Base-by-base conservation (phyloP, 345 rosid genomes). In the Lumnitzera littorea region DNA sequence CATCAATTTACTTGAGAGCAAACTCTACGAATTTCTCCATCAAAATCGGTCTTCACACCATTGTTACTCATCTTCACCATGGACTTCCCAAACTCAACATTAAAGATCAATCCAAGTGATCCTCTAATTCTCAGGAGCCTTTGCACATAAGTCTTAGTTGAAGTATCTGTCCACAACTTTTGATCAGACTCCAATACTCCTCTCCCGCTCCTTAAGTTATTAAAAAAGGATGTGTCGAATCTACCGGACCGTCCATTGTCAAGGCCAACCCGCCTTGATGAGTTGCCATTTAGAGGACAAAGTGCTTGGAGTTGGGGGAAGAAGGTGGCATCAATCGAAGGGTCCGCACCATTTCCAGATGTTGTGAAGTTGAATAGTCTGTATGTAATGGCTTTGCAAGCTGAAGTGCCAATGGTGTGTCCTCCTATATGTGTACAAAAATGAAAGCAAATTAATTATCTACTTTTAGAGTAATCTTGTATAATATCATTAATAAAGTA, bases 51-150 rank as follows among this genome's bases (percentile, higher is more conserved):
- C 84, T 81, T 66, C 16, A 81, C 80, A 1, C 81, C 87, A 46
- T 77, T 78, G 23, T 78, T 79, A 65, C 87, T 76, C 94, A 84
- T 86, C 77, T 67, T 84, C 15, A 81, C 77, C 92, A 86, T 86
- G 15, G 92, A 66, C 36, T 29, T 29, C 2, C 36, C 80, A 59
- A 86, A 86, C 65, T 86, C 87, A 11, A n/a, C 60, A 57, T 66
- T 69, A 62, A 81, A 86, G 46, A 24, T 73, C 58, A 68, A 24
- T 3, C 64, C 70, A n/a, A n/a, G n/a, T n/a, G n/a, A 16, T 20
- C 76, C 67, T 43, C 70, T 58, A 2, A 76, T 10, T 12, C 72
- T 72, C 48, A 71, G 55, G 58, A 70, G 70, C 50, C 63, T 65
- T 49, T 79, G 78, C 41, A 85, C 80, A 5, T 78, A 36, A 12